These are phyloP conservation scores for Phytophthora colocasiae DNA, from an alignment of 352 stramenopile genomes.

Conservation along the genomic window DNA sequence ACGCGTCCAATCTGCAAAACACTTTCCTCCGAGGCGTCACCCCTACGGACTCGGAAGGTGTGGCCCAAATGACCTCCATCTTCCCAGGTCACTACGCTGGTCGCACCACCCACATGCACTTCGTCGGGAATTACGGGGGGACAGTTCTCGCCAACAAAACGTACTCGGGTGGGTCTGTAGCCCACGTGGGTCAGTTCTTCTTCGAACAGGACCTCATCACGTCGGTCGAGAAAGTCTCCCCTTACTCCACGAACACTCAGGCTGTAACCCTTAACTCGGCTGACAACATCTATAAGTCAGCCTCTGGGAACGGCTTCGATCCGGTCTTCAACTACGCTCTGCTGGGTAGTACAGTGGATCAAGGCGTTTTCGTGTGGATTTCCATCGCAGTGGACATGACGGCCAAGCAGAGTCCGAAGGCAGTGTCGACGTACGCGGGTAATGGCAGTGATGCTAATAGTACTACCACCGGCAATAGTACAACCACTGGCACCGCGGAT, in stretches of 20 bases:
- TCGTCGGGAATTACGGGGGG: slow-evolving; percentile 27
- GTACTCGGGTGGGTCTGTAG: slow-evolving; percentile 28
- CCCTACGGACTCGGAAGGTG: slow-evolving; percentile 29
- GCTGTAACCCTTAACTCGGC: slow-evolving; percentile 24
- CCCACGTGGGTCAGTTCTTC: slow-evolving; percentile 37
- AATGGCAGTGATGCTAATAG: too few relatives aligned
- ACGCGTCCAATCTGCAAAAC: slow-evolving; percentile 24
- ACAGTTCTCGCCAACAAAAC: slow-evolving; percentile 32
- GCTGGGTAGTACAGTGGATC: slow-evolving; percentile 1
- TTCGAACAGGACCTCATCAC: slow-evolving; percentile 38
- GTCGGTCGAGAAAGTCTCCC: slow-evolving; percentile 7
- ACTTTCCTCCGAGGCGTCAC: slow-evolving; percentile 34
- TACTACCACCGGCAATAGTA: too few relatives aligned
- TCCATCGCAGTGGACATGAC: slow-evolving; percentile 35
- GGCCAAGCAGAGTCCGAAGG: slow-evolving; percentile 4
- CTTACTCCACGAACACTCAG: slow-evolving; percentile 29
- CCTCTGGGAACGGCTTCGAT: neutral
- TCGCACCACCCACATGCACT: slow-evolving; percentile 31
- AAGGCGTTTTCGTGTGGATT: slow-evolving; percentile 30
- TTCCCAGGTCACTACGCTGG: slow-evolving; percentile 35
- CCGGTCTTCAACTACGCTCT: slow-evolving; percentile 5
- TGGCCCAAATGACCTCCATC: slow-evolving; percentile 32
- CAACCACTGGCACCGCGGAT: neutral
- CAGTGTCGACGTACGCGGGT: slow-evolving; percentile 10
- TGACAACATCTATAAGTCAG: slow-evolving; percentile 6